A percentile compares a stretch with the other conserved stretches of the same genome.
phyloP scores from a whole-genome alignment of 495 filamentous ascomycete genomes.

The Symbiotaphrina buchneri region DNA sequence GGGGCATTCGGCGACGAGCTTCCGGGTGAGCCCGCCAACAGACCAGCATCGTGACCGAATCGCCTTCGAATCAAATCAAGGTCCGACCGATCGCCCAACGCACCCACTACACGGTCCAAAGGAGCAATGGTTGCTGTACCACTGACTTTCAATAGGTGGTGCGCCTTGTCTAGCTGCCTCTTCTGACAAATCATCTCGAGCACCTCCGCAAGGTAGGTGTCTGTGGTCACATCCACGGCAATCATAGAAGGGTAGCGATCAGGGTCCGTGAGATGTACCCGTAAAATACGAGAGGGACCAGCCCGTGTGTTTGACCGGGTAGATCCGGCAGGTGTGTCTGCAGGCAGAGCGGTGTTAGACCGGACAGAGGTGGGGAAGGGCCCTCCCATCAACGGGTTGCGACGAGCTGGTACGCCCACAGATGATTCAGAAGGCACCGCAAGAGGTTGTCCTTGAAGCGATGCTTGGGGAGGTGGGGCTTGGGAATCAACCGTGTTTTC shows the following conservation, averaged over 20 bases:
- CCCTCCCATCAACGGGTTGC: too few relatives aligned
- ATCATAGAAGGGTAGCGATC: slow-evolving; percentile 35
- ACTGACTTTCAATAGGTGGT: slow-evolving; percentile 71
- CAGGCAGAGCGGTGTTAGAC: slow-evolving; percentile 6
- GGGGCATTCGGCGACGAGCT: slow-evolving; percentile 63
- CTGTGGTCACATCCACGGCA: slow-evolving; percentile 67
- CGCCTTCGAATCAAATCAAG: slow-evolving; percentile 75
- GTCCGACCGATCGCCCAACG: slow-evolving; percentile 60
- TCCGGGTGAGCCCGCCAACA: slow-evolving; percentile 58
- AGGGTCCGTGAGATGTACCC: slow-evolving; percentile 61
- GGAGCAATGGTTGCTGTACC: slow-evolving; percentile 67
- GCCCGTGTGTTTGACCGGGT: slow-evolving; percentile 38
- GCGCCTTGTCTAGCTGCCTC: slow-evolving; percentile 72
- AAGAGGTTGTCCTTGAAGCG: slow-evolving; percentile 1
- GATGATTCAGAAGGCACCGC: too few relatives aligned
- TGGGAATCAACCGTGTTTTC: slow-evolving; percentile 1
- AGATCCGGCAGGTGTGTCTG: slow-evolving; percentile 15
- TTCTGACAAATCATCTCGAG: slow-evolving; percentile 78
- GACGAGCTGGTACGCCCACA: too few relatives aligned
- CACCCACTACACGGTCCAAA: slow-evolving; percentile 73
- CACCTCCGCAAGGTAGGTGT: slow-evolving; percentile 87
- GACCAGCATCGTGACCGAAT: slow-evolving; percentile 57
- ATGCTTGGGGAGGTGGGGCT: neutral
- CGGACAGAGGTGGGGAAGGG: slow-evolving; percentile 1
- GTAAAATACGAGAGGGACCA: slow-evolving; percentile 67